Evolutionary conservation across 371 early-diverging fungal genomes (phyloP).

Genomic region (Lichtheimia corymbifera): DNA sequence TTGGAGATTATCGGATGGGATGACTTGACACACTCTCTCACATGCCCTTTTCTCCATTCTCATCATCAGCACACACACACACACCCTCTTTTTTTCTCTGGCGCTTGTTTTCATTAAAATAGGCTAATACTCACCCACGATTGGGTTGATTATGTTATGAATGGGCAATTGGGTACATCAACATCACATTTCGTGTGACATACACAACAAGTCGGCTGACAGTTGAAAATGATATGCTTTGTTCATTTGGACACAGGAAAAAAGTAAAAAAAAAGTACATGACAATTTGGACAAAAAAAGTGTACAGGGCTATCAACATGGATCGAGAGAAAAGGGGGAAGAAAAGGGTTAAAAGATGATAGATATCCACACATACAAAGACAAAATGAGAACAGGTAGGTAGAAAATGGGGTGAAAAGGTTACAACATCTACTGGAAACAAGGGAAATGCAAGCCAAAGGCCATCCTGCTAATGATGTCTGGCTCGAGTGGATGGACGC

Average conservation of each 20-base stretch:
- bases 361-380: constrained; percentile 10
- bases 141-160: background rate
- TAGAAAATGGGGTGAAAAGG: no score
- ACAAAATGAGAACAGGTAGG: background rate
- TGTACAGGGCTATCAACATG: background rate
- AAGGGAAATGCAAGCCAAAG: background rate
- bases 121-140: background rate
- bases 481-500: constrained; percentile 2
- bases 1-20: no score
- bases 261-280: background rate
- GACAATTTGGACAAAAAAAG: constrained; percentile 6
- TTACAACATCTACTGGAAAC: background rate
- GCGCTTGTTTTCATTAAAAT: background rate
- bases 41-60: no score
- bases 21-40: no score
- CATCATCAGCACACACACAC: no score
- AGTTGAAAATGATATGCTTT: background rate
- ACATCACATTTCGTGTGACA: background rate
- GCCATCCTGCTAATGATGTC: background rate
- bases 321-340: background rate
- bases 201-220: constrained; percentile 1
- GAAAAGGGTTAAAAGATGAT: background rate
- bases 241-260: constrained; percentile 4
- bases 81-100: no score
- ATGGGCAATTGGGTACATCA: background rate